These are phyloP conservation scores for Salix arbutifolia DNA, from an alignment of 345 rosid genomes.

Conservation along the genomic window DNA sequence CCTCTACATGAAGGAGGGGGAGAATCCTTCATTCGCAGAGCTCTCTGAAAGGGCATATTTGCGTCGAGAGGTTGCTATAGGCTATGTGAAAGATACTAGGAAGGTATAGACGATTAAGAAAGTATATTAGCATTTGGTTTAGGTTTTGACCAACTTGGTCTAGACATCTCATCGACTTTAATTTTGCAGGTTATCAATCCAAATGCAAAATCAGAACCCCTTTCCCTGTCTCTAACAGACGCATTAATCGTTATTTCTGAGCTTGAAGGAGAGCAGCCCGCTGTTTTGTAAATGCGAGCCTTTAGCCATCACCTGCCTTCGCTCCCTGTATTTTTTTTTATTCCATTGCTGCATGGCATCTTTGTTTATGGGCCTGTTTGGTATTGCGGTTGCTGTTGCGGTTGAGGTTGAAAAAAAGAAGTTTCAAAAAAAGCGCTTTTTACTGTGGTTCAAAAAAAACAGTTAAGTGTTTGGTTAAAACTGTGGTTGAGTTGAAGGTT, in stretches of 20 bases:
- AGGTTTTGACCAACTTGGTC: not conserved
- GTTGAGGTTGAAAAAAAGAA: too few species aligned
- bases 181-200: slow-evolving; percentile 78
- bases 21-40: slow-evolving; percentile 74
- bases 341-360: not conserved
- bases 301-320: not conserved
- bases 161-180: slow-evolving; percentile 3
- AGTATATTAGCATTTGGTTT: not conserved
- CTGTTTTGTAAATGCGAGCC: not conserved
- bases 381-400: too few species aligned
- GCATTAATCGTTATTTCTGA: slow-evolving; percentile 84
- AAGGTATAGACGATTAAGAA: slow-evolving; percentile 37
- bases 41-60: slow-evolving; percentile 72
- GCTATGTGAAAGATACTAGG: slow-evolving; percentile 66
- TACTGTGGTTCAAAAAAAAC: too few species aligned
- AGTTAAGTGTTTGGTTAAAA: too few species aligned
- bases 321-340: not conserved
- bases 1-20: slow-evolving; percentile 79
- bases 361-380: not conserved
- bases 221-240: slow-evolving; percentile 51
- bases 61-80: slow-evolving; percentile 85
- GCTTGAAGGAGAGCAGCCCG: slow-evolving; percentile 80
- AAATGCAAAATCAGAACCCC: slow-evolving; percentile 55
- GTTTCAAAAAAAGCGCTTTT: too few species aligned
- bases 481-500: too few species aligned